Conservation (phyloP, 2,329 filamentous ascomycete species). For the Microcyclosporella mali region DNA sequence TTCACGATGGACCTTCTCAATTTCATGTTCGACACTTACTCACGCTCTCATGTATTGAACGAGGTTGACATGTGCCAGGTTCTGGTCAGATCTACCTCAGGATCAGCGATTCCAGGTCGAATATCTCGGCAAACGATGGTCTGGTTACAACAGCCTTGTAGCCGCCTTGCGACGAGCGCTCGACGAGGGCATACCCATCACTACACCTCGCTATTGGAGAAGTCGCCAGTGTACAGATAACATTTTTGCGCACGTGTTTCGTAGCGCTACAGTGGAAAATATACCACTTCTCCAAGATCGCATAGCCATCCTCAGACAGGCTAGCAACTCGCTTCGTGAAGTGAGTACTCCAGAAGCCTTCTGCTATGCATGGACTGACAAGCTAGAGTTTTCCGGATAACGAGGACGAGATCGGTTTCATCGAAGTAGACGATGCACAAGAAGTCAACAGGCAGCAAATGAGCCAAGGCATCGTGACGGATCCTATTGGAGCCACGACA, state of each 20-base stretch:
- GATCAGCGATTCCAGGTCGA: slow-evolving; percentile 74
- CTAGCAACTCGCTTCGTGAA: slow-evolving; percentile 62
- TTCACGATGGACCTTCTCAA: slow-evolving; percentile 97
- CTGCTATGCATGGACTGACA: slow-evolving; percentile 8
- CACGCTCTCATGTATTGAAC: neutral
- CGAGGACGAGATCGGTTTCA: slow-evolving; percentile 6
- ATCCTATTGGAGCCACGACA: neutral
- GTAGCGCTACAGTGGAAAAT: slow-evolving; percentile 76
- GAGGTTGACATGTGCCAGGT: slow-evolving; percentile 41
- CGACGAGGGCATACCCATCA: slow-evolving; percentile 88
- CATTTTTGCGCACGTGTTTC: slow-evolving; percentile 69
- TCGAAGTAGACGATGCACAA: neutral
- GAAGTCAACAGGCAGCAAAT: no score
- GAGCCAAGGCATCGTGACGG: no score
- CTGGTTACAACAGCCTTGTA: slow-evolving; percentile 91
- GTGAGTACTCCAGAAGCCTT: slow-evolving; percentile 10
- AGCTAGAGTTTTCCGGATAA: slow-evolving; percentile 14
- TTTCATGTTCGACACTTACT: slow-evolving; percentile 51
- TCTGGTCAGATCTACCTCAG: slow-evolving; percentile 73
- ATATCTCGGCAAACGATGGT: slow-evolving; percentile 77
- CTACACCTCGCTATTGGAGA: slow-evolving; percentile 77
- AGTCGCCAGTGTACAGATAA: slow-evolving; percentile 58
- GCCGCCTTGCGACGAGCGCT: slow-evolving; percentile 79
- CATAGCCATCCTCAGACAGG: slow-evolving; percentile 72
- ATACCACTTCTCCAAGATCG: slow-evolving; percentile 80